Evolutionary conservation across 176 grass and related monocot species (phyloP).

Genomic region (Urochloa ruziziensis): DNA sequence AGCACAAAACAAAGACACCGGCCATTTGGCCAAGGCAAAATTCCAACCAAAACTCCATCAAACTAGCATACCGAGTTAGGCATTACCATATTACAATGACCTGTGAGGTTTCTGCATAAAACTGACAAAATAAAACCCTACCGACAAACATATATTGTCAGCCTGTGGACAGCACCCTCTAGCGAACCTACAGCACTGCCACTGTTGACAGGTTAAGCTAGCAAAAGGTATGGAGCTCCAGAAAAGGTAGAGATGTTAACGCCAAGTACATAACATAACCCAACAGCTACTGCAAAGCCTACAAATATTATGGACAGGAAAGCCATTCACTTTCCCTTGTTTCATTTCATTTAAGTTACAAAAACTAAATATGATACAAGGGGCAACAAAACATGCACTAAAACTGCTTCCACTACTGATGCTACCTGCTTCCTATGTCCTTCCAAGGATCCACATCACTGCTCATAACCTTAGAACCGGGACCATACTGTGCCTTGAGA

Average conservation of each 20-base stretch:
- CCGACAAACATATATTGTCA: constrained; percentile 34
- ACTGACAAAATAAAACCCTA: constrained; percentile 36
- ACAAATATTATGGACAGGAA: constrained; percentile 58
- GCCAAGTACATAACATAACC: constrained; percentile 31
- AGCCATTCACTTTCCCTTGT: constrained; percentile 49
- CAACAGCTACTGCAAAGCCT: constrained; percentile 35
- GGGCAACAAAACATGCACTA: constrained; percentile 57
- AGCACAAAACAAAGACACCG: neutral
- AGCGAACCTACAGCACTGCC: constrained; percentile 32
- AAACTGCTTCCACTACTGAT: constrained; percentile 19
- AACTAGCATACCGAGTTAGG: neutral
- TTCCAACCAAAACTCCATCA: constrained; percentile 31
- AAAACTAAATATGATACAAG: constrained; percentile 87
- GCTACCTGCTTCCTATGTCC: constrained; percentile 73
- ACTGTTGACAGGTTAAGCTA: constrained; percentile 36
- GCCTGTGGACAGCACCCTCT: constrained; percentile 26
- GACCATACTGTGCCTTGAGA: constrained; percentile 52
- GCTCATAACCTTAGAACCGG: constrained; percentile 42
- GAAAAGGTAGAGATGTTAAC: constrained; percentile 38
- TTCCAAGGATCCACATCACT: constrained; percentile 62
- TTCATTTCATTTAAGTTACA: constrained; percentile 82
- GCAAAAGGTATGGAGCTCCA: constrained; percentile 20
- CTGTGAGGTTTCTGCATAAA: constrained; percentile 52
- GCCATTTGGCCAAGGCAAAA: neutral
- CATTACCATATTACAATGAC: constrained; percentile 59